Percentiles rank a stretch among this genome's conserved stretches.
Conservation (phyloP, 2,329 filamentous ascomycete species). For the Coniochaeta sp. region DNA sequence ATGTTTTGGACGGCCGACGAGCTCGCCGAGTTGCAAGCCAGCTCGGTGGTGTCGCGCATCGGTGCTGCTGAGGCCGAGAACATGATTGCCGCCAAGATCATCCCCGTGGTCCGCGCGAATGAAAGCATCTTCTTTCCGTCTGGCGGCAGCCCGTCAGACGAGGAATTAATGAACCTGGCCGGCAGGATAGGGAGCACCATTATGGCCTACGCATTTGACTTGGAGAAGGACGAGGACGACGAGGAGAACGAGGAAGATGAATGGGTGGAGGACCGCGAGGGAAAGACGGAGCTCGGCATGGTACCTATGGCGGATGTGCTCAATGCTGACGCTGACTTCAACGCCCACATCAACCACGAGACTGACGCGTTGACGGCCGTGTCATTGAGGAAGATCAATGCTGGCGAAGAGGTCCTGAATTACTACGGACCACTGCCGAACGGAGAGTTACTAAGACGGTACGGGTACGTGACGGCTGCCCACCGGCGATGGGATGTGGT, state of each 20-base stretch:
- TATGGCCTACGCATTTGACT: slow-evolving; percentile 89
- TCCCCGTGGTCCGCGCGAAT: slow-evolving; percentile 41
- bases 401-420: slow-evolving; percentile 74
- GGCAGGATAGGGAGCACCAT: slow-evolving; percentile 83
- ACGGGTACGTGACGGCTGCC: slow-evolving; percentile 77
- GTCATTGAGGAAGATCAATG: slow-evolving; percentile 57
- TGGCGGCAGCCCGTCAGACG: slow-evolving; percentile 27
- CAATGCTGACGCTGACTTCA: slow-evolving; percentile 84
- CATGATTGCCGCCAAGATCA: slow-evolving; percentile 52
- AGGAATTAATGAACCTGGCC: slow-evolving; percentile 43
- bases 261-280: slow-evolving; percentile 57
- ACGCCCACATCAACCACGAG: slow-evolving; percentile 56
- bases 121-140: slow-evolving; percentile 35
- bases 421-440: slow-evolving; percentile 83
- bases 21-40: slow-evolving; percentile 65
- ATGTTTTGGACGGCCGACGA: slow-evolving; percentile 82
- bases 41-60: slow-evolving; percentile 68
- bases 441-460: slow-evolving; percentile 73
- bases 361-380: slow-evolving; percentile 60
- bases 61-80: slow-evolving; percentile 65
- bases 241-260: slow-evolving; percentile 55
- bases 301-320: slow-evolving; percentile 85
- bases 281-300: slow-evolving; percentile 65
- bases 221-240: slow-evolving; percentile 45
- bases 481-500: slow-evolving; percentile 77